Percentiles rank a stretch among this genome's conserved stretches.
Evolutionary conservation across 1,284 basidiomycete species (phyloP).

Genomic region (Malassezia restricta): DNA sequence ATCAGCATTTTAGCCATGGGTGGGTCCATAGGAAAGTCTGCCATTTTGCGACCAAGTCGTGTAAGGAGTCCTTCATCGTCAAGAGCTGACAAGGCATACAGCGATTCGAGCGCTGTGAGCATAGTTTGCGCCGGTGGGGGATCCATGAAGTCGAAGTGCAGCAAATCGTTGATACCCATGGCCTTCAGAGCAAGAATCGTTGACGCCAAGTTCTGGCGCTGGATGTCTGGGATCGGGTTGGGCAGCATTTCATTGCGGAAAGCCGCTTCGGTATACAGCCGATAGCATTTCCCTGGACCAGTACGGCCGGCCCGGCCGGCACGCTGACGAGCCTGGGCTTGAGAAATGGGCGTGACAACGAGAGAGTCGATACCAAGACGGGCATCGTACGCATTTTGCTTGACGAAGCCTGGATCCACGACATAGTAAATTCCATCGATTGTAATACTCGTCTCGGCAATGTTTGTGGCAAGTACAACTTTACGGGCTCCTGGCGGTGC

Average conservation of each 20-base stretch:
- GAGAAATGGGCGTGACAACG: conserved; percentile 94
- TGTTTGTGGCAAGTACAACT: conserved; percentile 95
- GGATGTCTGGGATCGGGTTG: conserved; percentile 94
- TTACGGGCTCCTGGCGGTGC: conserved; percentile 92
- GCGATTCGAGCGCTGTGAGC: conserved; percentile 79
- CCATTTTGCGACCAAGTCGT: conserved; percentile 91
- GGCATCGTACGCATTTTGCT: conserved; percentile 97
- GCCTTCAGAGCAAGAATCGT: conserved; percentile 94
- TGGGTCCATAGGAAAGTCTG: conserved; percentile 96
- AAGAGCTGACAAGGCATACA: conserved; percentile 87
- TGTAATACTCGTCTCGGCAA: conserved; percentile 94
- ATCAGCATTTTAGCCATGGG: conserved; percentile 95
- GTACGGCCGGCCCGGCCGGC: conserved; percentile 92
- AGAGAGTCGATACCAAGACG: conserved; percentile 95
- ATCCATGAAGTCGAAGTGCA: conserved; percentile 99
- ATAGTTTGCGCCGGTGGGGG: conserved; percentile 92
- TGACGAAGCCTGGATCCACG: conserved; percentile 91
- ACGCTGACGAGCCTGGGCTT: conserved; percentile 90
- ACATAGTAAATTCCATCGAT: conserved; percentile 99
- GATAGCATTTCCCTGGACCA: conserved; percentile 95
- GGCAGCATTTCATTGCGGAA: conserved; percentile 97
- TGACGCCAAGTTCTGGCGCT: conserved; percentile 79
- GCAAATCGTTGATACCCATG: conserved; percentile 95
- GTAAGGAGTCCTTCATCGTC: conserved; percentile 95
- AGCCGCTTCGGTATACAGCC: conserved; percentile 91